Evolutionary conservation across 2,329 filamentous ascomycete genomes (phyloP).

Genomic region (Nemania abortiva): DNA sequence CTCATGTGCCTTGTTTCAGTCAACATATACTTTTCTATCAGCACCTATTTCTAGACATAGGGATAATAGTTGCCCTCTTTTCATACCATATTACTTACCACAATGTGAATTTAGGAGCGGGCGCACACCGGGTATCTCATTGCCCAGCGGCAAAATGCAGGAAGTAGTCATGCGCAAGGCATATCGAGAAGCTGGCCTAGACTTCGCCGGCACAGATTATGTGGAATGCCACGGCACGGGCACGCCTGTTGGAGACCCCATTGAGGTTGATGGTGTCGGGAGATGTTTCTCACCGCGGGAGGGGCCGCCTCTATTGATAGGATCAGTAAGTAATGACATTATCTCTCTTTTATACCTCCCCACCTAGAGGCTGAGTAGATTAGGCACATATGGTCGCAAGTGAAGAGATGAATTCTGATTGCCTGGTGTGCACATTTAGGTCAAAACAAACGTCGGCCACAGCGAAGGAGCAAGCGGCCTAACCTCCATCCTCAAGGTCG

Average conservation of each 20-base stretch:
- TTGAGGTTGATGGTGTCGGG: background rate
- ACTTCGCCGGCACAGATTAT: background rate
- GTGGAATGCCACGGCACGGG: slow-evolving; percentile 27
- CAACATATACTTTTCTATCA: too few species aligned
- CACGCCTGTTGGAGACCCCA: slow-evolving; percentile 11
- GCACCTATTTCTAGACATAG: too few species aligned
- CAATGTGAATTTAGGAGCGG: slow-evolving; percentile 9
- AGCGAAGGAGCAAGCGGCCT: slow-evolving; percentile 41
- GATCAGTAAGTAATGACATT: slow-evolving; percentile 1
- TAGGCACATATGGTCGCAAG: background rate
- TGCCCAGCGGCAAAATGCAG: background rate
- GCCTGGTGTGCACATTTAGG: background rate
- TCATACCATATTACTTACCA: too few species aligned
- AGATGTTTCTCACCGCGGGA: background rate
- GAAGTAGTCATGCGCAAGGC: slow-evolving; percentile 8
- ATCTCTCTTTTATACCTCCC: too few species aligned
- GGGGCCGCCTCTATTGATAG: background rate
- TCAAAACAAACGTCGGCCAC: slow-evolving; percentile 41
- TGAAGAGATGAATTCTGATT: too few species aligned
- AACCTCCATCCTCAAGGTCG: slow-evolving; percentile 39
- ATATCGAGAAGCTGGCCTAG: background rate
- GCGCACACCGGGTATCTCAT: slow-evolving; percentile 4
- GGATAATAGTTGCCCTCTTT: too few species aligned
- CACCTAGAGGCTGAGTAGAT: background rate
- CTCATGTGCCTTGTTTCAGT: too few species aligned